Percentiles rank a stretch among this genome's conserved stretches.
Conservation (phyloP, 2,329 filamentous ascomycete genomes). For the Alternaria burnsii region DNA sequence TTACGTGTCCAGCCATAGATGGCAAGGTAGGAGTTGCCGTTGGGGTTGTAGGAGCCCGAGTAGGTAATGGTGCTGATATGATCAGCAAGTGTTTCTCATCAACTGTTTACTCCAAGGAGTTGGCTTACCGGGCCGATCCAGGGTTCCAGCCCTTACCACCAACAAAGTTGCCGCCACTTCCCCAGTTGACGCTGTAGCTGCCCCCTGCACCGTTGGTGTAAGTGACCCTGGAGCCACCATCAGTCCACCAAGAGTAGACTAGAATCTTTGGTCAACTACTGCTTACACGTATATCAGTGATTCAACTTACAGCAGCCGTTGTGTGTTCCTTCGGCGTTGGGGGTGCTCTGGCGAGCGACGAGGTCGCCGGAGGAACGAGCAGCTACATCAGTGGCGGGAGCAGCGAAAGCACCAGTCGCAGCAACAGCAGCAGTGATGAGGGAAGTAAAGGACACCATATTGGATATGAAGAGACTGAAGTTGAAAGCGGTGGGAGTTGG, state of each 20-base stretch:
- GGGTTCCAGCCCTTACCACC: conserved; percentile 68
- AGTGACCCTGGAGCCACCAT: conserved; percentile 59
- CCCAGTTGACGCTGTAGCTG: conserved; percentile 61
- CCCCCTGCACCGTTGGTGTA: conserved; percentile 65
- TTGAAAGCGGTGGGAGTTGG: conserved; percentile 16
- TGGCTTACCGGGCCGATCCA: conserved; percentile 58
- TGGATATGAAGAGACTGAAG: conserved; percentile 12
- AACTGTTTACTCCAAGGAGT: conserved; percentile 8
- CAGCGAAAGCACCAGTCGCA: conserved; percentile 36
- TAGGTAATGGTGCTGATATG: conserved; percentile 43
- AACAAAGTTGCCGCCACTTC: conserved; percentile 63
- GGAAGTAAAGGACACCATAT: conserved; percentile 43
- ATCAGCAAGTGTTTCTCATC: background rate
- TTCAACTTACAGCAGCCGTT: conserved; percentile 61
- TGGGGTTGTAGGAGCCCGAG: conserved; percentile 46
- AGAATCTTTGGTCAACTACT: background rate
- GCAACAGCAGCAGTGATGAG: conserved; percentile 37
- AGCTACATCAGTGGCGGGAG: conserved; percentile 46
- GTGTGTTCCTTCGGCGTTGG: conserved; percentile 60
- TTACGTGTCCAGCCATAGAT: conserved; percentile 66
- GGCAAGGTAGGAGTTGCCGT: conserved; percentile 59
- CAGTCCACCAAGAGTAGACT: conserved; percentile 67
- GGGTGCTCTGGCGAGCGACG: conserved; percentile 51
- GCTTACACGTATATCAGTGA: background rate
- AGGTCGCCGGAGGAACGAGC: conserved; percentile 46